phyloP scores from a whole-genome alignment of 2,329 filamentous ascomycete genomes.

The Apiospora arundinis region DNA sequence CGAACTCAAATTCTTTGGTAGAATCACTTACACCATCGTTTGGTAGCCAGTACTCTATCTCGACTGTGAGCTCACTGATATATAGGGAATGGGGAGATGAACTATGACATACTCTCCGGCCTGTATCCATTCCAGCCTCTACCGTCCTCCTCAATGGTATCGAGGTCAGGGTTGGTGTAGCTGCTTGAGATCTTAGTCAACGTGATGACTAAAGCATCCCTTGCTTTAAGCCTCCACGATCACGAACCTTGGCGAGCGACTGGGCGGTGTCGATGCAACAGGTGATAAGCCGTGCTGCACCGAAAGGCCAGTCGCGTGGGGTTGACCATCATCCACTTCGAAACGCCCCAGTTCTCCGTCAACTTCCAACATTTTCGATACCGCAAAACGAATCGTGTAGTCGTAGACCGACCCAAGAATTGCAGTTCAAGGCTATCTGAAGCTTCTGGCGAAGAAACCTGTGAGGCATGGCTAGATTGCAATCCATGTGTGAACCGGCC shows the following conservation, averaged over 20 bases:
- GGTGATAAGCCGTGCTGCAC: background rate
- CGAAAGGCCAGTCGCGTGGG: background rate
- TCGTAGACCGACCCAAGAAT: background rate
- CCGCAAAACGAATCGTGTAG: background rate
- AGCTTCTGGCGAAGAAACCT: background rate
- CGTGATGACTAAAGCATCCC: background rate
- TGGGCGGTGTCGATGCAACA: background rate
- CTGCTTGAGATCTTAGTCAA: background rate
- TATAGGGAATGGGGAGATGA: background rate
- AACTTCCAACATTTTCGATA: background rate
- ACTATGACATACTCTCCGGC: slow-evolving; percentile 21
- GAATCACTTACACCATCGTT: background rate
- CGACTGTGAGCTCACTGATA: background rate
- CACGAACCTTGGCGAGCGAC: background rate
- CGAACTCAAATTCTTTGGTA: background rate
- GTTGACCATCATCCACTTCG: background rate
- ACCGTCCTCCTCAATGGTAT: slow-evolving; percentile 21
- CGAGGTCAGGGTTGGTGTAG: slow-evolving; percentile 23
- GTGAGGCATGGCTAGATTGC: background rate
- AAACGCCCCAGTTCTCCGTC: background rate
- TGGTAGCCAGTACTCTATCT: background rate
- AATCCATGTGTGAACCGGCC: background rate
- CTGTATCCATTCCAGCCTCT: slow-evolving; percentile 22
- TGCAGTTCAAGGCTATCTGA: background rate
- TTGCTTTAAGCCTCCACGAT: background rate